Base-by-base conservation (phyloP, 1,139 yeast species). In the Candida smagusa region DNA sequence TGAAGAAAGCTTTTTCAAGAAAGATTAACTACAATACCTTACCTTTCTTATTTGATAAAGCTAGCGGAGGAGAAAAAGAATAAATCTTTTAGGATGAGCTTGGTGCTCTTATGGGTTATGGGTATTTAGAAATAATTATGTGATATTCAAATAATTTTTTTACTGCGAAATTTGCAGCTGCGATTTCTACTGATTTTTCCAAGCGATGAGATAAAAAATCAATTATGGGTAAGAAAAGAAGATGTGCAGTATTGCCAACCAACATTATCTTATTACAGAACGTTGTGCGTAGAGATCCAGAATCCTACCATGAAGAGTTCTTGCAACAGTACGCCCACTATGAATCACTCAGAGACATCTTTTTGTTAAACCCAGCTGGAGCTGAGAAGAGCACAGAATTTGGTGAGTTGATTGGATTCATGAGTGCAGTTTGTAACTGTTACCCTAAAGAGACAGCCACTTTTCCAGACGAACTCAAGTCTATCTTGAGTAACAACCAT, bases 251-350 rank as follows among this genome's bases (percentile, higher is more conserved):
- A 39, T 69, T 90, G 56, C 97, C 97, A 12, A 86, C 90, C 22
- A 92, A 92, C 63, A 86, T 92, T 55, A 90, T 95, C 35, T 67
- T 90, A 44, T 68, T 92, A 46, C 98, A 94, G 65, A 92, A 94
- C 58, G 75, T 92, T 42, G 95, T 92, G 9, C 83, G 90, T 55
- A 74, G 97, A 51, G 98, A 92, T 57, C 97, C 98, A 3, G 84
- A 79, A 44, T 88, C 97, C 0, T 94, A 92, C 60, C 79, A 80
- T 46, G 98, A 94, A 61, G 99, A 92, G 61, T 92, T 92, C 61
- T 59, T 83, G 35, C 94, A 89, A 52, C 98, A 94, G 58, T 88
- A 83, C 59, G 77, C 92, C 38, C 98, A 94, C 59, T 92, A 92
- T 61, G 89, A 85, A 58, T 85, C 97, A 1, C 67, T 89, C 40